Evolutionary conservation across 768 basidiomycete genomes (phyloP).

Genomic region (Dictyophora rubrovolvata): DNA sequence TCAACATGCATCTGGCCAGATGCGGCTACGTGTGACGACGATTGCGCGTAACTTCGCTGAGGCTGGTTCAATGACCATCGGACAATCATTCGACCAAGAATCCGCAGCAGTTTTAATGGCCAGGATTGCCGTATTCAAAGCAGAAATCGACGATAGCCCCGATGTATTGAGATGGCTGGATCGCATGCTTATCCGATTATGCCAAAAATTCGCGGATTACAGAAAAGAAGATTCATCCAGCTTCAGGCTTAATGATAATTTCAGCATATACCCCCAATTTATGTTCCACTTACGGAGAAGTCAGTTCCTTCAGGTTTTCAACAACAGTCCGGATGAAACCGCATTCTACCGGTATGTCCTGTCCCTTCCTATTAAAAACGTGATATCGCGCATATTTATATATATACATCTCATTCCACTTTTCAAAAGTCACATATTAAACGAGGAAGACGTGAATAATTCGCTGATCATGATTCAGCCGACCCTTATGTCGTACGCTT

Average conservation of each 20-base stretch:
- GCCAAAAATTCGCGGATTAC: conserved; percentile 99
- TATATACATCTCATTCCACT: not conserved
- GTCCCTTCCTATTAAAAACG: not conserved
- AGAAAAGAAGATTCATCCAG: conserved; percentile 93
- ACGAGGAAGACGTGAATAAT: conserved; percentile 98
- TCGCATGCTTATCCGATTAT: conserved; percentile 94
- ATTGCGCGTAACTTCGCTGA: conserved; percentile 97
- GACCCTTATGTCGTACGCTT: conserved; percentile 96
- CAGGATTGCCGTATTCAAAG: conserved; percentile 97
- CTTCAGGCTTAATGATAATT: conserved; percentile 90
- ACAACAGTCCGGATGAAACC: conserved; percentile 99
- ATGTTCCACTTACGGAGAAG: conserved; percentile 98
- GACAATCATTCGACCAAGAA: conserved; percentile 95
- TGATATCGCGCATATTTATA: not conserved
- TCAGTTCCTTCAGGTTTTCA: conserved; percentile 99
- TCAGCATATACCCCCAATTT: conserved; percentile 98
- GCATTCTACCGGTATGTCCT: conserved; percentile 85
- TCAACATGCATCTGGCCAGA: conserved; percentile 93
- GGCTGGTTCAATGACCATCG: conserved; percentile 88
- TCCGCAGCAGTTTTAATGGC: conserved; percentile 97
- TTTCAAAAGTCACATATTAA: conserved; percentile 68
- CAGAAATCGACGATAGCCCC: conserved; percentile 95
- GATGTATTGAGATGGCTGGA: conserved; percentile 97
- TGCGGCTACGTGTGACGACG: conserved; percentile 92
- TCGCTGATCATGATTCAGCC: conserved; percentile 99